Percentiles rank a stretch among this genome's conserved stretches.
phyloP scores from a whole-genome alignment of 257 asterid species.

The Nicotiana attenuata region DNA sequence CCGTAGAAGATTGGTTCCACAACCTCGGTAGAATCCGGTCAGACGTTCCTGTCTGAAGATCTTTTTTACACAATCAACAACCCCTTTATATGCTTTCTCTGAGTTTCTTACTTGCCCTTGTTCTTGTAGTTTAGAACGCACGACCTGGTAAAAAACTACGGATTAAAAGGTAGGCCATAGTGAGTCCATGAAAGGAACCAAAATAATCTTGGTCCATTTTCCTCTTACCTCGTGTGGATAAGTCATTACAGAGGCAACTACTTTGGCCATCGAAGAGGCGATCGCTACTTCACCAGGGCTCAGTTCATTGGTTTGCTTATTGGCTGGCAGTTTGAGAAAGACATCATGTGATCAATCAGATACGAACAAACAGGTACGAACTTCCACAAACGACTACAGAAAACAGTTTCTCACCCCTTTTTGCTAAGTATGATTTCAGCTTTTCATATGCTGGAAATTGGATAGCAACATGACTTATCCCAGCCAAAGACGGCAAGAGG shows the following conservation, averaged over 20 bases:
- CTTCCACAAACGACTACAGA: neutral
- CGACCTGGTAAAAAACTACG: constrained; percentile 43
- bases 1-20: constrained; percentile 89
- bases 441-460: constrained; percentile 95
- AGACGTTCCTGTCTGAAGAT: constrained; percentile 61
- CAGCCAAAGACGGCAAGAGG: constrained; percentile 91
- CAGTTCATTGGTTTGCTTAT: constrained; percentile 50
- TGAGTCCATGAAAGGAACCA: neutral
- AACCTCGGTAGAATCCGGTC: constrained; percentile 87
- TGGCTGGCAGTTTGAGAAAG: constrained; percentile 32
- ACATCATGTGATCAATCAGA: neutral
- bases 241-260: constrained; percentile 79
- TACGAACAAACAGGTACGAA: neutral
- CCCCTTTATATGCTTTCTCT: constrained; percentile 60
- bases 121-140: constrained; percentile 94
- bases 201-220: neutral
- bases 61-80: constrained; percentile 67
- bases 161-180: neutral
- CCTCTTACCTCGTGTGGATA: constrained; percentile 89
- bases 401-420: constrained; percentile 42
- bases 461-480: constrained; percentile 89
- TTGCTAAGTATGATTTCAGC: constrained; percentile 70
- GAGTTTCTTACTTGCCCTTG: constrained; percentile 65
- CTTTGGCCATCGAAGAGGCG: constrained; percentile 79
- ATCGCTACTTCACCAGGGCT: constrained; percentile 65